These are phyloP conservation scores for Carex parvula DNA, from an alignment of 176 grass and related monocot genomes.

Conservation along the genomic window DNA sequence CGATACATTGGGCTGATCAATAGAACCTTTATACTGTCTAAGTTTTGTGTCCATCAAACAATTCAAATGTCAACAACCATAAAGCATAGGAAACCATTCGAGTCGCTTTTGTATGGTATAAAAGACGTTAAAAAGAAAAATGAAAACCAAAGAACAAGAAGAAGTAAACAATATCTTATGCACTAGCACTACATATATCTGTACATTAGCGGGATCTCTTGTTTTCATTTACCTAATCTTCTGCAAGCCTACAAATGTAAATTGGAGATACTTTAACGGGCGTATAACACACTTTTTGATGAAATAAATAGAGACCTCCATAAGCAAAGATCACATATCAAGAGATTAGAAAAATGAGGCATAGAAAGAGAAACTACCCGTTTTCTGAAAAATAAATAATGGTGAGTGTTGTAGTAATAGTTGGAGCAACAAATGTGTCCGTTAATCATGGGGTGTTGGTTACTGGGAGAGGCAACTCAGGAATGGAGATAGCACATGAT, in stretches of 20 bases:
- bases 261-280: background rate
- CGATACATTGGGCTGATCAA: no score
- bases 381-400: background rate
- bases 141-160: no score
- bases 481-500: constrained; percentile 52
- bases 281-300: background rate
- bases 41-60: no score
- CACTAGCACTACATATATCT: background rate
- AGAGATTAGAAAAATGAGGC: background rate
- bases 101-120: no score
- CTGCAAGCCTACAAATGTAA: background rate
- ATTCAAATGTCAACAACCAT: no score
- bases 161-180: no score
- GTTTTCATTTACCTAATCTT: background rate
- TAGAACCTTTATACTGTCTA: no score
- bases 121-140: no score
- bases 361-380: background rate
- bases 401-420: background rate
- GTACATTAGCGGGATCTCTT: background rate
- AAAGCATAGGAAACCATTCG: no score
- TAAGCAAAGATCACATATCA: background rate
- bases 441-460: constrained; percentile 1
- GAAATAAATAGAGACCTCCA: background rate
- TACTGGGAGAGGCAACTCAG: constrained; percentile 39
- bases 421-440: background rate